phyloP scores from a whole-genome alignment of 768 basidiomycete genomes.

The Tulasnella sp. region DNA sequence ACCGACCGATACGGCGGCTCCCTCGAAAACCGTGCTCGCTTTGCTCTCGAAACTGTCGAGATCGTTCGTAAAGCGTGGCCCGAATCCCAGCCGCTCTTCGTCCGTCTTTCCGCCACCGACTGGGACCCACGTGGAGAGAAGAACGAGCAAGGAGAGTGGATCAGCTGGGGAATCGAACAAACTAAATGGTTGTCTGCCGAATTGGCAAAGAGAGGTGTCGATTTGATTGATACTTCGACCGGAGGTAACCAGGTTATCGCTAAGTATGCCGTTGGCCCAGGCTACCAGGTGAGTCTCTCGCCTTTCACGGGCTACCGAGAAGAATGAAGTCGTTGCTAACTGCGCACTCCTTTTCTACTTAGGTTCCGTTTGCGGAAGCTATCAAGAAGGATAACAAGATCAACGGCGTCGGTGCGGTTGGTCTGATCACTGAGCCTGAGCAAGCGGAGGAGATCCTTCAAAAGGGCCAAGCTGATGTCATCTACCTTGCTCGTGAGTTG shows the following conservation, averaged over 20 bases:
- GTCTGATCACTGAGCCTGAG: conserved; percentile 58
- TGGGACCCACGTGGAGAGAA: conserved; percentile 56
- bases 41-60: conserved; percentile 50
- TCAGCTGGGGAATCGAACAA: conserved; percentile 73
- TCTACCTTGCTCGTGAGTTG: conserved; percentile 60
- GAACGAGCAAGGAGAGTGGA: conserved; percentile 49
- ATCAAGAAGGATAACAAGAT: conserved; percentile 54
- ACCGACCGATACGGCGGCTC: conserved; percentile 65
- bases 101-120: conserved; percentile 59
- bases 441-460: conserved; percentile 58
- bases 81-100: conserved; percentile 57
- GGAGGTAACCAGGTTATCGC: conserved; percentile 60
- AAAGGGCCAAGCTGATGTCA: conserved; percentile 58
- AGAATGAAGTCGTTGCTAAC: neutral
- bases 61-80: conserved; percentile 51
- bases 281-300: conserved; percentile 47
- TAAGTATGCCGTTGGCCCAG: conserved; percentile 47
- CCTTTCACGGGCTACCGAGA: neutral
- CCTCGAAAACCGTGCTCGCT: conserved; percentile 65
- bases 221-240: conserved; percentile 64
- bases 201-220: conserved; percentile 55
- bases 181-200: conserved; percentile 50
- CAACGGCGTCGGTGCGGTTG: conserved; percentile 55
- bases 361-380: conserved; percentile 63
- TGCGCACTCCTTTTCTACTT: neutral